These are phyloP conservation scores for Coniophora puteana DNA, from an alignment of 1,284 basidiomycete species.

Conservation along the genomic window DNA sequence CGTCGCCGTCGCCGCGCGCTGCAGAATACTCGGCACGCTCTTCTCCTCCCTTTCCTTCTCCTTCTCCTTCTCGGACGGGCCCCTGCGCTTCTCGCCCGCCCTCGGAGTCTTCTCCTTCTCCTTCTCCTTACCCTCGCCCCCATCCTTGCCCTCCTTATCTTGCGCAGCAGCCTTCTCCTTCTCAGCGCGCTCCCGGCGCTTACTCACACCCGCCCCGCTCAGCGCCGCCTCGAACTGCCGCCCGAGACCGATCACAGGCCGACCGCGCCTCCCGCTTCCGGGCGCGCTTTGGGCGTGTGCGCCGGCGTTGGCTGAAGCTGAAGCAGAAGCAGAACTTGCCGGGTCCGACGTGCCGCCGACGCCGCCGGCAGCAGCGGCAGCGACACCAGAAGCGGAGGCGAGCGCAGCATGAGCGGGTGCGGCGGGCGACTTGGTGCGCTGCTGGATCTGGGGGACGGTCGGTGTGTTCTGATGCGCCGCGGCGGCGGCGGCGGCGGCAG, in stretches of 20 bases:
- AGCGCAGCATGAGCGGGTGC: constrained; percentile 4
- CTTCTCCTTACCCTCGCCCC: constrained; percentile 6
- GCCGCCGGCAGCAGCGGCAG: not conserved
- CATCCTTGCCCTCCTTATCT: constrained; percentile 16
- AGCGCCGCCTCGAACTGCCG: constrained; percentile 66
- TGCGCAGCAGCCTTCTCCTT: no score
- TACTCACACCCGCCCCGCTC: constrained; percentile 46
- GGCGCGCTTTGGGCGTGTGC: constrained; percentile 10
- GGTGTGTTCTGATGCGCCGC: constrained; percentile 11
- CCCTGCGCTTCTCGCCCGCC: constrained; percentile 20
- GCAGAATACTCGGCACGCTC: constrained; percentile 30
- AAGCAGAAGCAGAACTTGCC: not conserved
- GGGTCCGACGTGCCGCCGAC: not conserved
- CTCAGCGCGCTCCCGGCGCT: constrained; percentile 28
- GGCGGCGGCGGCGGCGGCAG: constrained; percentile 14
- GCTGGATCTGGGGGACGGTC: constrained; percentile 10
- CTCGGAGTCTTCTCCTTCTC: constrained; percentile 6
- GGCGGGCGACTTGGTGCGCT: constrained; percentile 10
- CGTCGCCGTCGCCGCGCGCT: constrained; percentile 28
- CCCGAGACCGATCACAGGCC: constrained; percentile 55
- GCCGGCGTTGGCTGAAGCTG: not conserved
- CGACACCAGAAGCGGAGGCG: not conserved
- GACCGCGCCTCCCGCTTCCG: constrained; percentile 34
- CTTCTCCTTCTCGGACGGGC: constrained; percentile 18
- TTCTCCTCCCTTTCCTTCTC: constrained; percentile 3